A percentile compares a stretch with the other conserved stretches of the same genome.
Conservation (phyloP, 805 yeast species). For the Yarrowia sp. region DNA sequence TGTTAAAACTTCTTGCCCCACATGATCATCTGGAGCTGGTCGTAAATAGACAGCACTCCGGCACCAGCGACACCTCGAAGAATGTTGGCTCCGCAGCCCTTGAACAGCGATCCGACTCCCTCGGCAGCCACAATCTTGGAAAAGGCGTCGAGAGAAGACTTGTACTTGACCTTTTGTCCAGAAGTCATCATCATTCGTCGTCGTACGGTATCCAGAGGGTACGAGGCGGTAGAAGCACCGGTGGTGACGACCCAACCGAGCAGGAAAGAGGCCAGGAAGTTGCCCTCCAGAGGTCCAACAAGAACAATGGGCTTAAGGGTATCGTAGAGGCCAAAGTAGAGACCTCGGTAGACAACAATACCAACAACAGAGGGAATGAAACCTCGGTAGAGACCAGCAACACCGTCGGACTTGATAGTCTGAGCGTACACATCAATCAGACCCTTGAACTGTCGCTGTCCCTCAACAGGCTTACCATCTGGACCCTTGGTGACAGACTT, state of each 20-base stretch:
- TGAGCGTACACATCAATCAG: slow-evolving; percentile 92
- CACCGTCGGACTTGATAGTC: slow-evolving; percentile 93
- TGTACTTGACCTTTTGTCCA: slow-evolving; percentile 95
- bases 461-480: slow-evolving; percentile 61
- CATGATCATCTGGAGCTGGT: slow-evolving; percentile 89
- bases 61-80: slow-evolving; percentile 99
- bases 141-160: slow-evolving; percentile 93
- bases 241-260: slow-evolving; percentile 98
- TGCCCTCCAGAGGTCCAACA: slow-evolving; percentile 91
- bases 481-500: slow-evolving; percentile 51
- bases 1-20: slow-evolving; percentile 85
- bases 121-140: slow-evolving; percentile 89
- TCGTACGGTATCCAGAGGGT: slow-evolving; percentile 98
- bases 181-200: slow-evolving; percentile 99
- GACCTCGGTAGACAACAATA: slow-evolving; percentile 98
- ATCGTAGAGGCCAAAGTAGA: slow-evolving; percentile 96
- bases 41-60: slow-evolving; percentile 97
- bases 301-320: slow-evolving; percentile 92
- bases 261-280: slow-evolving; percentile 90
- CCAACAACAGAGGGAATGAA: slow-evolving; percentile 98
- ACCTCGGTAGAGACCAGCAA: slow-evolving; percentile 99
- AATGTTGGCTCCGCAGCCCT: slow-evolving; percentile 99
- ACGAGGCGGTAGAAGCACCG: slow-evolving; percentile 97
- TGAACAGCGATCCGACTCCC: slow-evolving; percentile 90
- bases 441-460: slow-evolving; percentile 97